phyloP scores from a whole-genome alignment of 805 yeast species.

The Kazachstania viticola region DNA sequence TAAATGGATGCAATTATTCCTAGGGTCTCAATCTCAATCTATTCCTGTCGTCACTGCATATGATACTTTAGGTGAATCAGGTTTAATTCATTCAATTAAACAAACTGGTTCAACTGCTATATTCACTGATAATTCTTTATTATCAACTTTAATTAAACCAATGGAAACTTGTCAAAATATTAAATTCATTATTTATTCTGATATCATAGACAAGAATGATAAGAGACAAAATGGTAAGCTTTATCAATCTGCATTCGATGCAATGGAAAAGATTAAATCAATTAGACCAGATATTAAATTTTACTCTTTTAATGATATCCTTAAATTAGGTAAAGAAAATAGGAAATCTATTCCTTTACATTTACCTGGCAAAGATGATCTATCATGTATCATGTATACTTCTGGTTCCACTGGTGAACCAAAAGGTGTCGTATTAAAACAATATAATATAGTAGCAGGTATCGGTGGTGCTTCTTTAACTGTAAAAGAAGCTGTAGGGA shows the following conservation, averaged over 20 bases:
- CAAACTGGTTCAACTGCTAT: slow-evolving; percentile 73
- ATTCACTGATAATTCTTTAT: slow-evolving; percentile 72
- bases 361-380: slow-evolving; percentile 38
- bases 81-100: slow-evolving; percentile 72
- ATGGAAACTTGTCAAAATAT: slow-evolving; percentile 49
- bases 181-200: slow-evolving; percentile 62
- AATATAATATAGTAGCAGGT: slow-evolving; percentile 66
- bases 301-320: slow-evolving; percentile 51
- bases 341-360: slow-evolving; percentile 30
- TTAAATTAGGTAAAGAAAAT: slow-evolving; percentile 48
- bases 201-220: slow-evolving; percentile 47
- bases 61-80: slow-evolving; percentile 85
- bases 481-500: slow-evolving; percentile 42
- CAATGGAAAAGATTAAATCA: slow-evolving; percentile 46
- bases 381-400: slow-evolving; percentile 59
- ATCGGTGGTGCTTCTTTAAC: slow-evolving; percentile 67
- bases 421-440: slow-evolving; percentile 63
- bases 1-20: slow-evolving; percentile 80
- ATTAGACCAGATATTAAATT: slow-evolving; percentile 71
- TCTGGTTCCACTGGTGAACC: slow-evolving; percentile 75
- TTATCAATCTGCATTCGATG: slow-evolving; percentile 44
- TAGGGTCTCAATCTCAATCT: slow-evolving; percentile 66
- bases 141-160: slow-evolving; percentile 59
- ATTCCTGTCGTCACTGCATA: slow-evolving; percentile 92
- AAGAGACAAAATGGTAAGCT: slow-evolving; percentile 51